Percentiles rank a stretch among this genome's conserved stretches.
These are phyloP conservation scores for Rhodosorus marinus DNA, from an alignment of 23 red algal genomes.

Conservation along the genomic window DNA sequence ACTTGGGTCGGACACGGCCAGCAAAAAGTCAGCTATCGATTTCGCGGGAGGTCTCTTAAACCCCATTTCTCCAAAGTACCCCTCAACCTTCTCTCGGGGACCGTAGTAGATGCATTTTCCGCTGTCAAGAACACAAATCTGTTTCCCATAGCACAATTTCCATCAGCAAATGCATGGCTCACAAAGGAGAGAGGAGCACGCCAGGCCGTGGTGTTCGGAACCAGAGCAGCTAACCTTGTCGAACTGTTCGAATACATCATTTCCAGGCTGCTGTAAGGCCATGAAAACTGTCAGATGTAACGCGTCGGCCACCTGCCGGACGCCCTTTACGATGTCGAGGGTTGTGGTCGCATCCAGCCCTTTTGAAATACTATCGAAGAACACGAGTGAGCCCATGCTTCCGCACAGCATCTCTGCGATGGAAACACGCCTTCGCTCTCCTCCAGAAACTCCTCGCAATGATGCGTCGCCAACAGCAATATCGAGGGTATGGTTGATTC, in stretches of 20 bases:
- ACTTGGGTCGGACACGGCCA: constrained; percentile 54
- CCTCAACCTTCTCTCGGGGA: constrained; percentile 29
- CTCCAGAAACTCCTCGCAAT: constrained; percentile 72
- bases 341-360: constrained; percentile 68
- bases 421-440: constrained; percentile 78
- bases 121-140: constrained; percentile 27
- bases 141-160: no score
- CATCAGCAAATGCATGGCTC: no score
- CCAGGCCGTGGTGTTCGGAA: no score
- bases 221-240: no score
- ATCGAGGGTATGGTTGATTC: constrained; percentile 42
- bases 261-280: constrained; percentile 63
- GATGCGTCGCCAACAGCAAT: constrained; percentile 51
- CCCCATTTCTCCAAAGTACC: constrained; percentile 51
- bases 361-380: constrained; percentile 62
- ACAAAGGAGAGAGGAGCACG: no score
- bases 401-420: constrained; percentile 75
- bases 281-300: constrained; percentile 18
- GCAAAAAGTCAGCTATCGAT: constrained; percentile 71
- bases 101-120: constrained; percentile 81
- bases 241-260: constrained; percentile 57
- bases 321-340: constrained; percentile 31
- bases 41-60: constrained; percentile 39
- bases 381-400: constrained; percentile 11
- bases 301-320: constrained; percentile 38